These are phyloP conservation scores for Isatis lusitanica DNA, from an alignment of 441 rosid genomes.

Conservation along the genomic window DNA sequence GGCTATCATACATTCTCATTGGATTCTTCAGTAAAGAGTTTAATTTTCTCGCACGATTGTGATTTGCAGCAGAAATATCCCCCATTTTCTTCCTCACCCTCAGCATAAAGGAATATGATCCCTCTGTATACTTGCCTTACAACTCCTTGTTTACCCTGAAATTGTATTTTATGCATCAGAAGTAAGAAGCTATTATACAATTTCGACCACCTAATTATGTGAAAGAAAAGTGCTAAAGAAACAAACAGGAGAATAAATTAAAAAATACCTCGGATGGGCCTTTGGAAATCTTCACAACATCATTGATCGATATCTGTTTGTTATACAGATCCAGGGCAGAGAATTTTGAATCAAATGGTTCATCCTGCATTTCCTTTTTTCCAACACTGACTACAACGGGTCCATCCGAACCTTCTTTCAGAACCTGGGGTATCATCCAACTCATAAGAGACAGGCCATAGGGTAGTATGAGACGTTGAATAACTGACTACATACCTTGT, in stretches of 20 bases:
- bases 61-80: constrained; percentile 84
- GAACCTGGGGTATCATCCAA: constrained; percentile 54
- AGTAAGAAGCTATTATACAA: constrained; percentile 9
- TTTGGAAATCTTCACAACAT: constrained; percentile 73
- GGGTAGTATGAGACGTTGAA: constrained; percentile 9
- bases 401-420: constrained; percentile 73
- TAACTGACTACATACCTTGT: constrained; percentile 55
- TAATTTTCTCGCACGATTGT: constrained; percentile 75
- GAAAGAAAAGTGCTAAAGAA: constrained; percentile 1
- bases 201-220: not conserved
- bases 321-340: constrained; percentile 65
- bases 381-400: constrained; percentile 60
- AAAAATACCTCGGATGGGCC: constrained; percentile 74
- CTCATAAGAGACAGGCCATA: constrained; percentile 27
- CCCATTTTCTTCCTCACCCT: constrained; percentile 74
- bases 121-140: constrained; percentile 89
- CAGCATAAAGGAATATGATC: constrained; percentile 60
- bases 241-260: not conserved
- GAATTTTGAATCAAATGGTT: constrained; percentile 71
- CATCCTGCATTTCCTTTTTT: constrained; percentile 53
- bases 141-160: constrained; percentile 87
- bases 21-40: constrained; percentile 43
- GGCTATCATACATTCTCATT: constrained; percentile 55
- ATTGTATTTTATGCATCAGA: constrained; percentile 19
- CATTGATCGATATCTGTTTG: constrained; percentile 65